Conservation (phyloP, 2,329 filamentous ascomycete species). For the Nigrospora osmanthi region DNA sequence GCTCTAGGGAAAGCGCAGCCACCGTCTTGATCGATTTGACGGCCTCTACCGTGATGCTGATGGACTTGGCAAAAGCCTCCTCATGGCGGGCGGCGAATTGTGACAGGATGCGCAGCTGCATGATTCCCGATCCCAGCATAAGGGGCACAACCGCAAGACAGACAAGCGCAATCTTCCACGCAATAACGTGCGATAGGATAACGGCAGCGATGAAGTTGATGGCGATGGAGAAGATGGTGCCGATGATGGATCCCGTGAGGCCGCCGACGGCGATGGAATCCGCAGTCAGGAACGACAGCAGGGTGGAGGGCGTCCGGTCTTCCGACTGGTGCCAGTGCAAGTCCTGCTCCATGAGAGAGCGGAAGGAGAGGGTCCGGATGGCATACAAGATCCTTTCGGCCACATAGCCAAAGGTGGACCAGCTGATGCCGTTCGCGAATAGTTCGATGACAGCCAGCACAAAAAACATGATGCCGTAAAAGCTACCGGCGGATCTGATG, state of each 20-base stretch:
- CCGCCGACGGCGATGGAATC: slow-evolving; percentile 61
- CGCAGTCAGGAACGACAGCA: slow-evolving; percentile 62
- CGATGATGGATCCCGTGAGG: slow-evolving; percentile 63
- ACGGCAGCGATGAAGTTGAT: slow-evolving; percentile 64
- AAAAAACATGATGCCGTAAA: slow-evolving; percentile 36
- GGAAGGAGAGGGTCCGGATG: slow-evolving; percentile 55
- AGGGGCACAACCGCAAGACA: slow-evolving; percentile 62
- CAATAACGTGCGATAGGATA: slow-evolving; percentile 61
- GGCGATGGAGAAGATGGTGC: slow-evolving; percentile 58
- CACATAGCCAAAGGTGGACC: slow-evolving; percentile 42
- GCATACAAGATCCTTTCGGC: slow-evolving; percentile 59
- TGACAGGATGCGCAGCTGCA: slow-evolving; percentile 57
- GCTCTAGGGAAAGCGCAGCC: slow-evolving; percentile 44
- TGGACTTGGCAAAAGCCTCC: slow-evolving; percentile 55
- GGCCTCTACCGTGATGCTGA: slow-evolving; percentile 59
- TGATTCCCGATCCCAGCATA: slow-evolving; percentile 59
- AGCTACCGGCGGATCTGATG: slow-evolving; percentile 25
- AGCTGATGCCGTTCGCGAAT: slow-evolving; percentile 52
- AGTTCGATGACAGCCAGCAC: slow-evolving; percentile 47
- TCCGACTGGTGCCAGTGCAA: slow-evolving; percentile 65
- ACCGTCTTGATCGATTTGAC: slow-evolving; percentile 59
- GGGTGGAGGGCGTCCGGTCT: slow-evolving; percentile 49
- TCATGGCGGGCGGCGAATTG: slow-evolving; percentile 56
- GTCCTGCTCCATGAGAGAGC: slow-evolving; percentile 57
- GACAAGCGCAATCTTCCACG: slow-evolving; percentile 70